phyloP scores from a whole-genome alignment of 306 rosid species.

The Dalbergia oliveri region DNA sequence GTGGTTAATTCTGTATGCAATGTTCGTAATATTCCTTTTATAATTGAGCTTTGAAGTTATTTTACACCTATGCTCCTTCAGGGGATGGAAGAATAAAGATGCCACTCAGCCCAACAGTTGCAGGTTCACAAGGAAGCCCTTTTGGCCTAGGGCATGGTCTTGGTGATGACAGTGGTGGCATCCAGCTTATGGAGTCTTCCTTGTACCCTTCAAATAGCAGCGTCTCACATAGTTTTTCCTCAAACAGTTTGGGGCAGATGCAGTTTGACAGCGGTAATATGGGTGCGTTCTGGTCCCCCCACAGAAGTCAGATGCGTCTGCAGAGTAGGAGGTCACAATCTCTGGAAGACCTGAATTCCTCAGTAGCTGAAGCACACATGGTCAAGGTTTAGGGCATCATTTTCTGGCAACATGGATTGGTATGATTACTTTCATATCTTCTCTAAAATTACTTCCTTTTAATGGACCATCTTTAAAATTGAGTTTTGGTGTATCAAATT shows the following conservation, averaged over 20 bases:
- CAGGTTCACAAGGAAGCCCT: conserved; percentile 64
- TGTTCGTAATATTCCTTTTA: conserved; percentile 11
- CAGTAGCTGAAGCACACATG: conserved; percentile 78
- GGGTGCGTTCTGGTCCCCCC: conserved; percentile 85
- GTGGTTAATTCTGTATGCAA: conserved; percentile 9
- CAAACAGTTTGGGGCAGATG: conserved; percentile 86
- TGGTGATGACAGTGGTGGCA: conserved; percentile 55
- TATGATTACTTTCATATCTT: conserved; percentile 49
- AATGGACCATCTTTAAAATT: neutral
- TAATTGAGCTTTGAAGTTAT: conserved; percentile 34
- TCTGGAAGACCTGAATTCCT: conserved; percentile 88
- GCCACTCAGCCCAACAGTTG: conserved; percentile 91
- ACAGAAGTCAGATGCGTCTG: conserved; percentile 87
- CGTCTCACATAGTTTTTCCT: conserved; percentile 85
- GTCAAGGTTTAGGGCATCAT: conserved; percentile 68
- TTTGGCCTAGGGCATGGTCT: conserved; percentile 65
- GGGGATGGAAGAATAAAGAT: conserved; percentile 88
- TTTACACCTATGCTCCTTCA: conserved; percentile 46
- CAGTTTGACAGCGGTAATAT: conserved; percentile 63
- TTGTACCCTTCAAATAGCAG: conserved; percentile 68
- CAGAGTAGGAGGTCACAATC: conserved; percentile 98
- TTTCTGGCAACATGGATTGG: conserved; percentile 63
- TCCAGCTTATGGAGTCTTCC: conserved; percentile 79
- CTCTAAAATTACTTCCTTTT: conserved; percentile 37
- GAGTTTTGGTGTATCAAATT: conserved; percentile 41